Percentiles rank a stretch among this genome's conserved stretches.
Evolutionary conservation across 495 filamentous ascomycete genomes (phyloP).

Genomic region (Penicillium atrosanguineum): DNA sequence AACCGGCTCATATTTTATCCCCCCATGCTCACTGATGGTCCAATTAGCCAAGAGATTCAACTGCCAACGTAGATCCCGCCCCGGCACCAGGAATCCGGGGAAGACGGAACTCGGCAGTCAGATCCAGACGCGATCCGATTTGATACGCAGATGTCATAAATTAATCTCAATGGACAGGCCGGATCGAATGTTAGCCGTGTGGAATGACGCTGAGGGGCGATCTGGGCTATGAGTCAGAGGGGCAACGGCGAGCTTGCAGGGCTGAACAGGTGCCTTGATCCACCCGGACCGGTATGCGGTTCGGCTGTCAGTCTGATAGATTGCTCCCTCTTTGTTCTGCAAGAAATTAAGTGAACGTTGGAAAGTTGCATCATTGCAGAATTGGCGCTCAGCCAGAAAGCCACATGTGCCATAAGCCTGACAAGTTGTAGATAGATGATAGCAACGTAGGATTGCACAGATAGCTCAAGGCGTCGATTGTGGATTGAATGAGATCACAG

Average conservation of each 20-base stretch:
- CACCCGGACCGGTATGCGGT: not conserved
- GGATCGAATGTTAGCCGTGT: constrained; percentile 8
- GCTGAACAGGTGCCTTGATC: not conserved
- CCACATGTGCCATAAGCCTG: not conserved
- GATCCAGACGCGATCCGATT: constrained; percentile 11
- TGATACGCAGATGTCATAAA: constrained; percentile 5
- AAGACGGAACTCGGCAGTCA: constrained; percentile 9
- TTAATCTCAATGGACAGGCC: constrained; percentile 1
- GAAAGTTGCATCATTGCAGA: not conserved
- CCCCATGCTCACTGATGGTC: not conserved
- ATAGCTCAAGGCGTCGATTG: not conserved
- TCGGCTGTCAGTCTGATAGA: not conserved
- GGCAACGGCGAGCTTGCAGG: constrained; percentile 9
- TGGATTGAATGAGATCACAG: not conserved
- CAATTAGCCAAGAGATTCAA: not conserved
- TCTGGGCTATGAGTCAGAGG: not conserved
- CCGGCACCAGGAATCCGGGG: constrained; percentile 11
- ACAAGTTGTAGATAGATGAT: not conserved
- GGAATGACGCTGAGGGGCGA: constrained; percentile 3
- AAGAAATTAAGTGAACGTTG: not conserved
- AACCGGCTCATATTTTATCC: constrained; percentile 5
- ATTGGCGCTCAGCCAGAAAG: not conserved
- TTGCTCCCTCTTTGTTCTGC: not conserved
- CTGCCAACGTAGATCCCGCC: constrained; percentile 12
- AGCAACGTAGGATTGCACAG: too few species aligned